Evolutionary conservation across 352 stramenopile genomes (phyloP).

Genomic region (Phytophthora podocarpi): DNA sequence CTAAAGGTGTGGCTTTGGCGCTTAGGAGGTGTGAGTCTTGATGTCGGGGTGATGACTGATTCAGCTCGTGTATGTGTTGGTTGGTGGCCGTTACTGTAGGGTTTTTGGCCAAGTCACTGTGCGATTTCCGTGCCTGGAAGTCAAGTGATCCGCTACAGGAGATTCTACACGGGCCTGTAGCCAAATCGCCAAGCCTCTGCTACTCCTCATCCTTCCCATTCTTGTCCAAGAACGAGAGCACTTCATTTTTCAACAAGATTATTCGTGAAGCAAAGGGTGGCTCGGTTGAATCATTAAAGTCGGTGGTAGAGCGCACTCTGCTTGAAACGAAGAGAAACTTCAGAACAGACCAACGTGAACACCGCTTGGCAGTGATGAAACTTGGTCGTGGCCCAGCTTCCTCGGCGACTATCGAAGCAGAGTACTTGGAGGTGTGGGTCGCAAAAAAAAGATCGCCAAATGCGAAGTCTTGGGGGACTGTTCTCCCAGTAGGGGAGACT

Average conservation of each 20-base stretch:
- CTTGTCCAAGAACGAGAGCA: not conserved
- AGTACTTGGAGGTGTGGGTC: slow-evolving; percentile 30
- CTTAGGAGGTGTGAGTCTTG: not conserved
- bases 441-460: not conserved
- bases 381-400: slow-evolving; percentile 10
- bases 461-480: slow-evolving; percentile 1
- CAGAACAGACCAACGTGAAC: not conserved
- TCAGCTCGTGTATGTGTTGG: not conserved
- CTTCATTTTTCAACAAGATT: slow-evolving; percentile 19
- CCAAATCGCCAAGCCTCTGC: slow-evolving; percentile 18
- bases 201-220: slow-evolving; percentile 47
- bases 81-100: slow-evolving; percentile 19
- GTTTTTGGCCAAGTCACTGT: slow-evolving; percentile 52
- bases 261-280: not conserved
- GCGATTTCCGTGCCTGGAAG: slow-evolving; percentile 33
- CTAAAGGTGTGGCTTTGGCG: slow-evolving; percentile 19
- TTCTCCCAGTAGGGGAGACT: slow-evolving; percentile 6
- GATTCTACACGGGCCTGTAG: not conserved
- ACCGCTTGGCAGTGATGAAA: slow-evolving; percentile 12
- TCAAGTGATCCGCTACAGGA: slow-evolving; percentile 21
- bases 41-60: not conserved
- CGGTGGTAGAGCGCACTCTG: slow-evolving; percentile 14
- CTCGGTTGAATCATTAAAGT: not conserved
- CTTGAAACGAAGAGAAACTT: slow-evolving; percentile 6
- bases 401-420: slow-evolving; percentile 14